phyloP scores from a whole-genome alignment of 306 rosid genomes.

The Quercus suber region DNA sequence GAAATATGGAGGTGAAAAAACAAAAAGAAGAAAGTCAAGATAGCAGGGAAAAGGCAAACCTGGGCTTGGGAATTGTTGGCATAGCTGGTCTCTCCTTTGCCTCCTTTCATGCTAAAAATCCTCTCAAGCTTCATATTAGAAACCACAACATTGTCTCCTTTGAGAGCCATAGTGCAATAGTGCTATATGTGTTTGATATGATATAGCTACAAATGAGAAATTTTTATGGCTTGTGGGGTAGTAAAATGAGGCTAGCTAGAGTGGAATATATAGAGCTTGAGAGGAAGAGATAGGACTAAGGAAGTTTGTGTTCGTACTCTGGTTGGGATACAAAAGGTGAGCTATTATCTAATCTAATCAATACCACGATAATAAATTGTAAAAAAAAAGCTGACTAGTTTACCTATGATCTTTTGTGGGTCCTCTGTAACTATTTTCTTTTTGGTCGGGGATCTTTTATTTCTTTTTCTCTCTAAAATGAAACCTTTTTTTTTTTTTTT shows the following conservation, averaged over 20 bases:
- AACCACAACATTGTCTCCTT: constrained; percentile 71
- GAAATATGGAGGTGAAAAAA: background rate
- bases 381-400: no score
- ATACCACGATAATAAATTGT: no score
- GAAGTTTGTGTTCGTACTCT: background rate
- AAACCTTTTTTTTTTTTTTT: no score
- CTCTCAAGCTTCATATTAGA: constrained; percentile 77
- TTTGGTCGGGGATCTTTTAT: no score
- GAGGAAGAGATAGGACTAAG: background rate
- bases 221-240: background rate
- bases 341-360: no score
- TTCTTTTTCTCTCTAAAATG: no score
- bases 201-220: background rate
- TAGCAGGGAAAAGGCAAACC: constrained; percentile 5
- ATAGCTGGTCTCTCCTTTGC: constrained; percentile 89
- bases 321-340: no score
- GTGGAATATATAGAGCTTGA: background rate
- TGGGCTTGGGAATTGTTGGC: constrained; percentile 98
- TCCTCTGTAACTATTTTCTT: no score
- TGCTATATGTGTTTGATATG: background rate
- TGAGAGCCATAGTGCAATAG: constrained; percentile 38
- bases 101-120: constrained; percentile 93
- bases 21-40: background rate
- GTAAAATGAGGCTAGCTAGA: background rate
- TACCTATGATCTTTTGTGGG: no score